Evolutionary conservation across 2,329 filamentous ascomycete genomes (phyloP), one percentile per base, ranked within the genome.

Genomic region (Stromatinia cepivora): DNA sequence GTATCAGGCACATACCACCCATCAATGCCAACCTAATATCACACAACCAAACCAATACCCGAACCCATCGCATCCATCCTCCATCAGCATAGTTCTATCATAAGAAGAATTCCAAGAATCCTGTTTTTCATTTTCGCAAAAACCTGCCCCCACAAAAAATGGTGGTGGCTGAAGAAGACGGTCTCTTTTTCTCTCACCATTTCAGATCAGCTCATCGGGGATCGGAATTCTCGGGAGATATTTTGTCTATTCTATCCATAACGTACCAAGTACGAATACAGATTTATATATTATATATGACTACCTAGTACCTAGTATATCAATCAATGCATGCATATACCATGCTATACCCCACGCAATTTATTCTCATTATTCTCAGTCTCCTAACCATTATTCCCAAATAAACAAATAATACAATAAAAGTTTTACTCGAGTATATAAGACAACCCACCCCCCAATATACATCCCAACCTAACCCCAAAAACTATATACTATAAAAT

Each of bases 101-200:
- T n/a, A 15, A 13, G 15, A 36, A 25, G 11, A 39, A 9, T 9
- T 39, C 11, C 15, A 42, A 25, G 22, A 42, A 39, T 58, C 56
- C 56, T 45, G 56, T 59, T 45, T 17, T 45, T 58, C 36, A 42
- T 45, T 59, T 42, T 45, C 56, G 36, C 56, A 13, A n/a, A 25
- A 36, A 58, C n/a, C 15, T 31, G 28, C 52, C 31, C 54, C 54
- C 54, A 57, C 31, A n/a, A 57, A 57, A 57, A 36, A 57, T 57
- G 54, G 54, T 57, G 54, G 54, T 57, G 54, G 54, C 54, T 57
- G 54, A 57, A 57, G 54, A n/a, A n/a, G 22, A 57, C 54, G 31
- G 39, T 17, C 39, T 42, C 39, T 42, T 15, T 42, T 17, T 17
- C 39, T 42, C 39, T 42, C 39, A 42, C 39, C 39, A 42, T 42